A percentile compares a stretch with the other conserved stretches of the same genome.
These are phyloP conservation scores for Saksenaea vasiformis DNA, from an alignment of 371 early-diverging fungal species.

Conservation along the genomic window DNA sequence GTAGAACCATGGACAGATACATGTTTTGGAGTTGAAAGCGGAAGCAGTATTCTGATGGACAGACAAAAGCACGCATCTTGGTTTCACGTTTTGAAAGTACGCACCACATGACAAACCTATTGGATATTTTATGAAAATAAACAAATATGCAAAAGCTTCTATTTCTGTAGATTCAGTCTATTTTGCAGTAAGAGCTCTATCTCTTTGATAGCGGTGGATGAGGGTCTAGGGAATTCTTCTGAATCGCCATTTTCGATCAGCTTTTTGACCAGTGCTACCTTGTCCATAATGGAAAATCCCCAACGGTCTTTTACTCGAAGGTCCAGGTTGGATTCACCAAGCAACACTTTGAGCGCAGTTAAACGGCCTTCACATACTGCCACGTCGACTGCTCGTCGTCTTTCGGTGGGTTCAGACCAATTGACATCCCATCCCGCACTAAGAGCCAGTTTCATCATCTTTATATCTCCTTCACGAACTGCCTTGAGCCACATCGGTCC, in stretches of 20 bases:
- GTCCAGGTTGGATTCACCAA: slow-evolving; percentile 28
- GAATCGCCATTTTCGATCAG: neutral
- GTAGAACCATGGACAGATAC: too few species aligned
- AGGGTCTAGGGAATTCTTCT: neutral
- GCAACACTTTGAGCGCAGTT: slow-evolving; percentile 32
- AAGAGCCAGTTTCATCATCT: slow-evolving; percentile 35
- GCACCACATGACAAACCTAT: too few species aligned
- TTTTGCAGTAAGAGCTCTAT: neutral
- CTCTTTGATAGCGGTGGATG: neutral
- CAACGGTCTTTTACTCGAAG: slow-evolving; percentile 30
- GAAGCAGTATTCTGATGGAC: too few species aligned
- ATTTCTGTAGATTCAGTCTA: neutral
- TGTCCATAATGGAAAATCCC: slow-evolving; percentile 34
- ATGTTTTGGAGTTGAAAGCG: too few species aligned
- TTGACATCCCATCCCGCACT: slow-evolving; percentile 47
- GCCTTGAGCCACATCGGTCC: slow-evolving; percentile 49
- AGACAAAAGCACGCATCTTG: too few species aligned
- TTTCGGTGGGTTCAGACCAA: slow-evolving; percentile 47
- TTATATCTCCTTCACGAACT: slow-evolving; percentile 33
- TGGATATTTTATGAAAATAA: neutral
- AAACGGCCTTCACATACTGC: slow-evolving; percentile 40
- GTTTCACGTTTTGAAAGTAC: too few species aligned
- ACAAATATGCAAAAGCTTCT: neutral
- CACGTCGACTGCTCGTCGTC: slow-evolving; percentile 39
- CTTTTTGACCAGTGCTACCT: slow-evolving; percentile 21